phyloP scores from a whole-genome alignment of 1,284 basidiomycete genomes.

The Melampsora abietis-canadensis region DNA sequence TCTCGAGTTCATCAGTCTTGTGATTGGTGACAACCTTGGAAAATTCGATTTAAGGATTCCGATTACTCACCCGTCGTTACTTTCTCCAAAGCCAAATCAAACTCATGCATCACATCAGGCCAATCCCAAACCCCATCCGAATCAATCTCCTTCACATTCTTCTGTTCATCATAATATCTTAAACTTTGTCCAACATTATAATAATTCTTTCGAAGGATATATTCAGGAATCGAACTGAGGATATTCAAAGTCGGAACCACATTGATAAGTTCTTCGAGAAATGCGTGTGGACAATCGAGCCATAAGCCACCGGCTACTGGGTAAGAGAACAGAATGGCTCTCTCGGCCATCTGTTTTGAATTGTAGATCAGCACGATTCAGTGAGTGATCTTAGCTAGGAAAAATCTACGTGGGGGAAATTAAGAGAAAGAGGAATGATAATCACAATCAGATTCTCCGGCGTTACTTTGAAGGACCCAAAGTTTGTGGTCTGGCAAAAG shows the following conservation, averaged over 20 bases:
- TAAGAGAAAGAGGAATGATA: not conserved
- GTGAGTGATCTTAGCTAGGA: not conserved
- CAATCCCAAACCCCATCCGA: slow-evolving; percentile 27
- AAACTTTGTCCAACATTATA: not conserved
- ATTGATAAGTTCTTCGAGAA: slow-evolving; percentile 31
- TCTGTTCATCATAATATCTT: not conserved
- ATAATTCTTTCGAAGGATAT: slow-evolving; percentile 7
- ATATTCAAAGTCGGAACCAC: slow-evolving; percentile 18
- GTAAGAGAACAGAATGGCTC: slow-evolving; percentile 40
- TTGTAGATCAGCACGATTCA: not conserved
- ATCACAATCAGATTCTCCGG: slow-evolving; percentile 35
- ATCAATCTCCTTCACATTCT: slow-evolving; percentile 11
- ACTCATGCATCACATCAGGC: slow-evolving; percentile 30
- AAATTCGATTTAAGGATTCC: not conserved
- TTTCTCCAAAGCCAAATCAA: slow-evolving; percentile 29
- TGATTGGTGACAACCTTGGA: not conserved
- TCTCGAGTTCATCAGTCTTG: not conserved
- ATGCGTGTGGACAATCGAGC: slow-evolving; percentile 36
- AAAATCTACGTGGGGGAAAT: not conserved
- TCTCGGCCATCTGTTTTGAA: slow-evolving; percentile 17
- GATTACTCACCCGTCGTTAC: slow-evolving; percentile 19
- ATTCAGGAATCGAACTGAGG: slow-evolving; percentile 14
- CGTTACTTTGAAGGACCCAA: slow-evolving; percentile 23
- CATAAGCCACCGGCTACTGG: slow-evolving; percentile 34
- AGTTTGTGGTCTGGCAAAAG: slow-evolving; percentile 31